Base-by-base conservation (phyloP, 768 basidiomycete species). In the Amanita pallidorosea region DNA sequence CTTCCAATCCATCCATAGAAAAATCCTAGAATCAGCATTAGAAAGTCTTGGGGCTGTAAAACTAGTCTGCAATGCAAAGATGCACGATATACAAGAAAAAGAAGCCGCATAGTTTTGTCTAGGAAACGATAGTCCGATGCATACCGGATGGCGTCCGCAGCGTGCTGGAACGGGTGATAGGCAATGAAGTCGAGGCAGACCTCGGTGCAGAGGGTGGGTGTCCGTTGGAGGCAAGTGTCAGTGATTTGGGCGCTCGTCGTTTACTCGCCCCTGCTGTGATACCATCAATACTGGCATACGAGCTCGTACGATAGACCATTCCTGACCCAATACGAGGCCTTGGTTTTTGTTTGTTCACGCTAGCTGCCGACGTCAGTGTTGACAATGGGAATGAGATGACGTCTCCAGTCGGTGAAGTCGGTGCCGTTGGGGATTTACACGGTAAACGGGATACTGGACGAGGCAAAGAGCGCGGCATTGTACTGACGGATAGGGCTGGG, bases 311-410 rank as follows among this genome's bases (percentile, higher is more conserved):
- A 58, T 85, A 85, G 34, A 69, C 64, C 82, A 85, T 85, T n/a
- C 82, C 82, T 9, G 82, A 81, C 5, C 82, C 82, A 8, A 76
- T 83, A 25, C 83, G 64, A 8, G 83, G 81, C 54, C 66, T 74
- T 17, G 77, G 79, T 13, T 69, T 65, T 3, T 59, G 53, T 45
- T 54, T 37, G 5, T 37, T 49, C 20, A 49, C 20, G 5, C 51
- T 38, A 35, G 56, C 12, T 7, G 48, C 40, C 17, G 53, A 38
- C 37, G 54, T 38, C 12, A 43, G 51, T 31, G 47, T 33, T 7
- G 57, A 29, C n/a, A 29, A 18, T 37, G 46, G 25, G 11, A 51
- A 53, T 29, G 41, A 42, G 13, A 47, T 12, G 53, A 45, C 52
- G 8, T 50, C 36, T 25, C 57, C 36, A 9, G 54, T 53, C 7